Conservation (phyloP, 2,329 filamentous ascomycete genomes). For the Cladosporium sp. region DNA sequence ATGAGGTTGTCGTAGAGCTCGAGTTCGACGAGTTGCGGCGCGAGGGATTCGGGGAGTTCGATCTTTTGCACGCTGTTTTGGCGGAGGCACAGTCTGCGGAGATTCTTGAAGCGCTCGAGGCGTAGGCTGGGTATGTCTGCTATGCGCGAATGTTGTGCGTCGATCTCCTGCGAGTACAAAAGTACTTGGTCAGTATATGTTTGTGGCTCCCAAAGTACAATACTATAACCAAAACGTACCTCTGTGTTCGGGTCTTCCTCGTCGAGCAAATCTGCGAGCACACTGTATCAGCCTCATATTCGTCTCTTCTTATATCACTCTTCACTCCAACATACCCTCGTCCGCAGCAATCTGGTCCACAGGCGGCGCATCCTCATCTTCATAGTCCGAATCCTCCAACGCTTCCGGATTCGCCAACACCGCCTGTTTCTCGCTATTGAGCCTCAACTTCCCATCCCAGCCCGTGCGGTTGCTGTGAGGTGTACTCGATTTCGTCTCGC, state of each 20-base stretch:
- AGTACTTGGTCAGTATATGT: slow-evolving; percentile 23
- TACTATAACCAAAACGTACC: slow-evolving; percentile 25
- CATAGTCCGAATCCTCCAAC: slow-evolving; percentile 81
- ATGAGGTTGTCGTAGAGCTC: slow-evolving; percentile 98
- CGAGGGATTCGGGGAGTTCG: slow-evolving; percentile 68
- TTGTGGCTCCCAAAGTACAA: no score
- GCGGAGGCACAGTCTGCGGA: slow-evolving; percentile 75
- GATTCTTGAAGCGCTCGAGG: slow-evolving; percentile 78
- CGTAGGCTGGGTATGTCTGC: slow-evolving; percentile 72
- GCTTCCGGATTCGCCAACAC: slow-evolving; percentile 76
- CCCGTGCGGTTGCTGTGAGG: slow-evolving; percentile 46
- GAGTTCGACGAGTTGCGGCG: slow-evolving; percentile 72
- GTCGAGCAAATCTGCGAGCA: slow-evolving; percentile 56
- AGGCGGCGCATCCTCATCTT: slow-evolving; percentile 66
- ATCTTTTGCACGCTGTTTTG: slow-evolving; percentile 87
- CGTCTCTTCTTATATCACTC: slow-evolving; percentile 24
- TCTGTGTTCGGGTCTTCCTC: slow-evolving; percentile 58
- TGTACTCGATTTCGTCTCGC: slow-evolving; percentile 21
- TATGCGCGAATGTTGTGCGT: slow-evolving; percentile 85
- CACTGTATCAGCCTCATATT: slow-evolving; percentile 40
- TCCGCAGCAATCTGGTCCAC: slow-evolving; percentile 78
- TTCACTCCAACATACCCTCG: slow-evolving; percentile 64
- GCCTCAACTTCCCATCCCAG: slow-evolving; percentile 80
- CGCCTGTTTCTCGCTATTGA: slow-evolving; percentile 62
- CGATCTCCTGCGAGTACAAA: slow-evolving; percentile 65